Percentiles rank a stretch among this genome's conserved stretches.
phyloP scores from a whole-genome alignment of 75 land plant genomes.

The Gnetum montanum region DNA sequence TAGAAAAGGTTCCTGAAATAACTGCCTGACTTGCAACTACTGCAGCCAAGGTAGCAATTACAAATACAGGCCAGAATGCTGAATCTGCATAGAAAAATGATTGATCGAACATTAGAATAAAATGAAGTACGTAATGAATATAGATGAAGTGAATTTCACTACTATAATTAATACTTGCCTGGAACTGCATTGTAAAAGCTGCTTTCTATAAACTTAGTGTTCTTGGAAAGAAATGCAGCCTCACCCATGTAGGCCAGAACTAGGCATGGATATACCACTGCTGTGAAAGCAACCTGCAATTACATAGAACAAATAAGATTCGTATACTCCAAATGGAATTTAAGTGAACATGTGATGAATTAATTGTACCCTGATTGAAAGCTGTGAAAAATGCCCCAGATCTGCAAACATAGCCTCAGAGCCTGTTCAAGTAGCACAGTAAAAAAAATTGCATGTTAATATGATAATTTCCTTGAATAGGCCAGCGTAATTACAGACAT shows the following conservation, averaged over 20 bases:
- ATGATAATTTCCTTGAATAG: too few relatives aligned
- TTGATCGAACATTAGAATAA: too few relatives aligned
- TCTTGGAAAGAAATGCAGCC: constrained; percentile 69
- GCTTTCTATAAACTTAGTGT: constrained; percentile 31
- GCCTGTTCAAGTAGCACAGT: constrained; percentile 8
- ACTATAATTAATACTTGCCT: constrained; percentile 29
- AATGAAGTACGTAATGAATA: too few relatives aligned
- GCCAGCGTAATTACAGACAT: too few relatives aligned
- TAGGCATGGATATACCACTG: constrained; percentile 45
- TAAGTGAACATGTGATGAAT: not conserved
- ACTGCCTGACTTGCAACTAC: constrained; percentile 94
- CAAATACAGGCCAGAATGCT: constrained; percentile 79
- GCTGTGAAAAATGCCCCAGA: constrained; percentile 29
- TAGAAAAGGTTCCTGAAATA: constrained; percentile 81
- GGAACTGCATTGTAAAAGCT: constrained; percentile 73
- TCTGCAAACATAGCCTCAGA: constrained; percentile 37
- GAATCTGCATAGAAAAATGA: constrained; percentile 42
- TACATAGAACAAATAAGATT: not conserved
- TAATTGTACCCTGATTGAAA: constrained; percentile 19
- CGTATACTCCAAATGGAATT: not conserved
- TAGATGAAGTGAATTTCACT: too few relatives aligned
- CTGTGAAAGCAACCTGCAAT: constrained; percentile 47
- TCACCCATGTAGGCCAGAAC: constrained; percentile 67
- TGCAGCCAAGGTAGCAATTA: constrained; percentile 71
- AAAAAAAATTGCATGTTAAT: too few relatives aligned